These are phyloP conservation scores for Xylaria venustula DNA, from an alignment of 495 filamentous ascomycete genomes.

Conservation along the genomic window DNA sequence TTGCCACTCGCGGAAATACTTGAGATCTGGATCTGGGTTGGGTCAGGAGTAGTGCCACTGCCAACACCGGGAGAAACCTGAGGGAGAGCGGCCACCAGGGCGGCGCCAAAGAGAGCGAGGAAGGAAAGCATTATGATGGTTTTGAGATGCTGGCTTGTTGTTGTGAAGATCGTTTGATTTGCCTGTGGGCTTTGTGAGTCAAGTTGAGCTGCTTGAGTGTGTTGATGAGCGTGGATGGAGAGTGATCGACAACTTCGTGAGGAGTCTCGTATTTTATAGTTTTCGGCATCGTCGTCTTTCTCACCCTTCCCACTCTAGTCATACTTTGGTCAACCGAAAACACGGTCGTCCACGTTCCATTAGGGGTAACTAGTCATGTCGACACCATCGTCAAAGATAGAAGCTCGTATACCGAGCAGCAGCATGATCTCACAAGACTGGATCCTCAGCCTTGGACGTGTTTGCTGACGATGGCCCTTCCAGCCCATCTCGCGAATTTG, in stretches of 20 bases:
- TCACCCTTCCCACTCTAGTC: not conserved
- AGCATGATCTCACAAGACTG: conserved; percentile 21
- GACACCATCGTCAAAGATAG: conserved; percentile 17
- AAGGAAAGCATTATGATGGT: conserved; percentile 46
- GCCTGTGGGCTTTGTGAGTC: conserved; percentile 4
- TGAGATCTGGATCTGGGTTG: conserved; percentile 46
- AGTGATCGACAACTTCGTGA: conserved; percentile 29
- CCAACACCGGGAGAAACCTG: conserved; percentile 31
- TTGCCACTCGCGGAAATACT: conserved; percentile 60
- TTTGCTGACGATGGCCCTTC: conserved; percentile 24
- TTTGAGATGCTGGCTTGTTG: conserved; percentile 11
- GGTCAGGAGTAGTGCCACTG: conserved; percentile 32
- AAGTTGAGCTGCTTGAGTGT: conserved; percentile 22
- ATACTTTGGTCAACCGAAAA: not conserved
- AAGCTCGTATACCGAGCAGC: conserved; percentile 16
- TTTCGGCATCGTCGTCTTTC: conserved; percentile 3
- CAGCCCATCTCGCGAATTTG: conserved; percentile 40
- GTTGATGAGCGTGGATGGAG: conserved; percentile 23
- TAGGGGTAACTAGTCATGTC: conserved; percentile 7
- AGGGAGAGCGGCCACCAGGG: conserved; percentile 46
- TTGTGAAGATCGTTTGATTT: conserved; percentile 5
- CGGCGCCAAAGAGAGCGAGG: conserved; percentile 44
- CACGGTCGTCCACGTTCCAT: conserved; percentile 3
- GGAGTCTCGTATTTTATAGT: conserved; percentile 34
- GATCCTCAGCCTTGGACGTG: conserved; percentile 19